Evolutionary conservation across 805 yeast genomes (phyloP).

Genomic region (Metschnikowia hibisci): DNA sequence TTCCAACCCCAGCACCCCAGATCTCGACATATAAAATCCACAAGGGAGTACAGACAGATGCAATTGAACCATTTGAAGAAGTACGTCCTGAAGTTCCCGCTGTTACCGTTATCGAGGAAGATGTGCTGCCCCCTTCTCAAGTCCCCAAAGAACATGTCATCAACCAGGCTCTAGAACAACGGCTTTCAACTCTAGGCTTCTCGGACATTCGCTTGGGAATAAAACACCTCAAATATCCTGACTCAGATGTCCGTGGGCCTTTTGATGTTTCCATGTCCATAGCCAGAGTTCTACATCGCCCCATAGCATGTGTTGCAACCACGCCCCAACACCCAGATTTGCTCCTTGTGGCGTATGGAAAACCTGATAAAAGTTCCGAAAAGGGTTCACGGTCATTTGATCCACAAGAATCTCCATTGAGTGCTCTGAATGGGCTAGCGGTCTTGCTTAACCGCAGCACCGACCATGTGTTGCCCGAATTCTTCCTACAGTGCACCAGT

Average conservation of each 20-base stretch:
- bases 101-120: too few species aligned
- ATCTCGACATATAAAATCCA: constrained; percentile 13
- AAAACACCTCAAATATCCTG: not conserved
- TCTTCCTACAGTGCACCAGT: constrained; percentile 39
- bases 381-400: not conserved
- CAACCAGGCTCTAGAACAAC: constrained; percentile 1
- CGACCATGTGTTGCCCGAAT: constrained; percentile 28
- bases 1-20: not conserved
- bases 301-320: constrained; percentile 11
- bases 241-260: constrained; percentile 9
- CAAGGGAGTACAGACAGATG: constrained; percentile 23
- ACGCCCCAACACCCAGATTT: constrained; percentile 12
- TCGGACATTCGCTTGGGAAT: constrained; percentile 17
- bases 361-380: not conserved
- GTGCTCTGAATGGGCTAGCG: constrained; percentile 23
- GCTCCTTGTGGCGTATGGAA: constrained; percentile 16
- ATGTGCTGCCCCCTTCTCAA: not conserved
- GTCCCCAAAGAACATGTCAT: not conserved
- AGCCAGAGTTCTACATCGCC: constrained; percentile 9
- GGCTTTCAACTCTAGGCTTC: constrained; percentile 2
- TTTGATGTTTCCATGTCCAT: constrained; percentile 9
- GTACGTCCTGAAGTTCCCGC: not conserved
- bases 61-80: not conserved
- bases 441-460: constrained; percentile 32
- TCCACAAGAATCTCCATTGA: not conserved